Base-by-base conservation (phyloP, 495 filamentous ascomycete genomes). In the Glonium stellatum region DNA sequence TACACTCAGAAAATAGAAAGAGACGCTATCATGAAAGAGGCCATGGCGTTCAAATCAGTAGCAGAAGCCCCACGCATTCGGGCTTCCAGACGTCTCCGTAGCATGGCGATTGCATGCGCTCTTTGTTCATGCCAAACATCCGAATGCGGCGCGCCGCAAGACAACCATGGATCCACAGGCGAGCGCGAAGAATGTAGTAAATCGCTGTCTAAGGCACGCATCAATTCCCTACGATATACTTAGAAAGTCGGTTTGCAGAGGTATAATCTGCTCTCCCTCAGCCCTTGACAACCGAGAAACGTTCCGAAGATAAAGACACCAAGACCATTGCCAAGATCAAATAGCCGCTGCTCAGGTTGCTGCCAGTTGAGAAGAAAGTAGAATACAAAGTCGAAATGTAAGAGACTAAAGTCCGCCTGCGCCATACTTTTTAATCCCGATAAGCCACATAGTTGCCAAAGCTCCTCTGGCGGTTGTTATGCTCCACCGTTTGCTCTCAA, bases 311-410 rank as follows among this genome's bases (percentile, higher is more conserved):
- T 25, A 25, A 31, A 25, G 21, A 9, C 48, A 31, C 48, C 48
- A 51, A 51, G 25, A 51, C 48, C 21, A 23, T 51, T 10, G 48
- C 48, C 25, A 31, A 31, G 21, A 51, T 51, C 48, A 15, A 25
- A 51, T 8, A 51, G 23, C 48, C 21, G 21, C 48, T 23, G 25
- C 23, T 31, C 9, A 31, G 11, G 48, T 48, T 31, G 27, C 27
- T 48, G 18, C 44, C 44, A 48, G 44, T n/a, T 48, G 21, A 15
- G 23, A 51, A 25, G 21, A 51, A 51, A 51, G 23, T 51, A 51
- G 48, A 51, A 51, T 51, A 51, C 48, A 51, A 10, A 23, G 15
- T 51, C 18, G 48, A 51, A 51, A 22, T 51, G 13, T 51, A 51
- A 27, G 48, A 51, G 15, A 51, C 23, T 15, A 23, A 15, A 22